Percentiles rank a stretch among this genome's conserved stretches.
These are phyloP conservation scores for Tulasnella sp. DNA, from an alignment of 768 basidiomycete genomes.

Conservation along the genomic window DNA sequence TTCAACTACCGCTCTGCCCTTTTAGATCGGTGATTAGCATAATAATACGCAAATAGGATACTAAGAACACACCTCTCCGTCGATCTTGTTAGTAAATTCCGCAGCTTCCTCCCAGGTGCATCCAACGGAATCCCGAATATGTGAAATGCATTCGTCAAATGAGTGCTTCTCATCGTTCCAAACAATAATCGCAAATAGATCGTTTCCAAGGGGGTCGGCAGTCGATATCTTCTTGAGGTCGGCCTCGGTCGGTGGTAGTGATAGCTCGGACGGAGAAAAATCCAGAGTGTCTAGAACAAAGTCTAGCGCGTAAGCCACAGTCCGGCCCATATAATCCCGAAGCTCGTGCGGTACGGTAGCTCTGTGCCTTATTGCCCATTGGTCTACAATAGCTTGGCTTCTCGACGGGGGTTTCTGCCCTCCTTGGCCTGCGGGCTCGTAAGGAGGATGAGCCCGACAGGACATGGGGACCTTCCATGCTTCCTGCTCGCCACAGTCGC, in stretches of 20 bases:
- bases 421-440: constrained; percentile 35
- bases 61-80: constrained; percentile 47
- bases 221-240: constrained; percentile 70
- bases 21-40: background rate
- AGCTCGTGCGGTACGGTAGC: constrained; percentile 59
- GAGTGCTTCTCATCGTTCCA: constrained; percentile 99
- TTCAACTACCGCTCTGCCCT: constrained; percentile 79
- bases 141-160: constrained; percentile 76
- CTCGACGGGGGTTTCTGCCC: constrained; percentile 38
- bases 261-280: constrained; percentile 72
- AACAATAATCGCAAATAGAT: constrained; percentile 74
- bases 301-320: constrained; percentile 73
- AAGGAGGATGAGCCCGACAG: constrained; percentile 73
- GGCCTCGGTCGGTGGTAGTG: constrained; percentile 60
- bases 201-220: constrained; percentile 72
- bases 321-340: constrained; percentile 66
- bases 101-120: constrained; percentile 56
- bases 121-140: constrained; percentile 54
- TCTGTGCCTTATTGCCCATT: constrained; percentile 38
- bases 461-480: constrained; percentile 69
- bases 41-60: background rate
- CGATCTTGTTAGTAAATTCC: constrained; percentile 56
- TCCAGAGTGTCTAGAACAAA: constrained; percentile 80
- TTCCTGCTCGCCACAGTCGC: constrained; percentile 90
- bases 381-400: constrained; percentile 36